These are phyloP conservation scores for Verticillium zaregamsianum DNA, from an alignment of 2,329 filamentous ascomycete genomes.

Conservation along the genomic window DNA sequence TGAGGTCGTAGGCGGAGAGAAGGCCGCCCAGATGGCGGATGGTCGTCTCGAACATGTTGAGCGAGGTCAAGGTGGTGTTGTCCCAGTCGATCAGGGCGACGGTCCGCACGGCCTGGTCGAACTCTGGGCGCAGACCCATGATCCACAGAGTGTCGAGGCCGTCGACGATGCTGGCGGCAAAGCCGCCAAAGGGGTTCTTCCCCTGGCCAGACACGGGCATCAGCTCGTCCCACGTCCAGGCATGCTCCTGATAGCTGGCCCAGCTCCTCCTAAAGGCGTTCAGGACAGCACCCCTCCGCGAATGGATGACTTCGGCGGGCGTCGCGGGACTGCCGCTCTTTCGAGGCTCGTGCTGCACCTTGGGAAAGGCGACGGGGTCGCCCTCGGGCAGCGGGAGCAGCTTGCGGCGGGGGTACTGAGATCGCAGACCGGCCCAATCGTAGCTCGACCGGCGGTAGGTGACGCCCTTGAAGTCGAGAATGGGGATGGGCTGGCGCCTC, in stretches of 20 bases:
- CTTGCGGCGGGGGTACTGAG: slow-evolving; percentile 26
- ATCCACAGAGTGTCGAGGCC: slow-evolving; percentile 56
- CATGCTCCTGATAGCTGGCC: slow-evolving; percentile 48
- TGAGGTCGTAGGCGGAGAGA: slow-evolving; percentile 48
- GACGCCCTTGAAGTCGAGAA: slow-evolving; percentile 5
- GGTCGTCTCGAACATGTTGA: slow-evolving; percentile 62
- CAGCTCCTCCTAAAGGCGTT: slow-evolving; percentile 40
- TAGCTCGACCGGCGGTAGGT: slow-evolving; percentile 20
- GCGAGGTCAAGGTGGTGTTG: slow-evolving; percentile 36
- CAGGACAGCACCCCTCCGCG: slow-evolving; percentile 32
- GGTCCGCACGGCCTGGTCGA: slow-evolving; percentile 44
- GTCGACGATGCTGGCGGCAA: slow-evolving; percentile 57
- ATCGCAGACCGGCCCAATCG: slow-evolving; percentile 30
- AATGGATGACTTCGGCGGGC: slow-evolving; percentile 16
- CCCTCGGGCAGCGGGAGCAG: slow-evolving; percentile 30
- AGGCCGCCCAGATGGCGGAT: slow-evolving; percentile 51
- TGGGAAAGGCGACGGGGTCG: slow-evolving; percentile 17
- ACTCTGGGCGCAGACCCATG: slow-evolving; percentile 54
- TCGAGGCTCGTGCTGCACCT: slow-evolving; percentile 17
- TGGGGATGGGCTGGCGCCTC: not conserved
- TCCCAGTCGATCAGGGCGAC: slow-evolving; percentile 53
- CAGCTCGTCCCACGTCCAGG: slow-evolving; percentile 55
- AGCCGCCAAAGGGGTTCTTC: slow-evolving; percentile 46
- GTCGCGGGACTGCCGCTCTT: slow-evolving; percentile 10
- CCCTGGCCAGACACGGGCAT: slow-evolving; percentile 42